These are phyloP conservation scores for Kazachstania sp. DNA, from an alignment of 1,139 yeast genomes.

Conservation along the genomic window DNA sequence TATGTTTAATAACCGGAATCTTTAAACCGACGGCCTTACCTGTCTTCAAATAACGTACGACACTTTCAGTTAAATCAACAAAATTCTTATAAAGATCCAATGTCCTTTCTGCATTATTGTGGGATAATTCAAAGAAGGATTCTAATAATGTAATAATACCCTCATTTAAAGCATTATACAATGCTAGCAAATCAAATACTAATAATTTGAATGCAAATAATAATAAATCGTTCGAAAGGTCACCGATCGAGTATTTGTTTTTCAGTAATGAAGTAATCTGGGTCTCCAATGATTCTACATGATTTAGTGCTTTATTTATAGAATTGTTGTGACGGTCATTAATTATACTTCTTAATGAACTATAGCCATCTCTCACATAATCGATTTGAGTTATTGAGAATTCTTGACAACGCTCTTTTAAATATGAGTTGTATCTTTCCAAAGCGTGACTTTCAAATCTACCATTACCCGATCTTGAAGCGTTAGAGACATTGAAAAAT, in stretches of 20 bases:
- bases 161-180: slow-evolving; percentile 87
- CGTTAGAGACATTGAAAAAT: slow-evolving; percentile 38
- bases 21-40: slow-evolving; percentile 88
- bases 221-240: slow-evolving; percentile 69
- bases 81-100: slow-evolving; percentile 75
- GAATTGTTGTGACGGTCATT: slow-evolving; percentile 33
- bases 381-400: slow-evolving; percentile 58
- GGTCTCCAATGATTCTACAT: slow-evolving; percentile 69
- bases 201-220: slow-evolving; percentile 78
- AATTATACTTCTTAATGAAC: slow-evolving; percentile 36
- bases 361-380: slow-evolving; percentile 65
- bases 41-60: slow-evolving; percentile 74
- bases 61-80: slow-evolving; percentile 80
- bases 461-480: slow-evolving; percentile 25
- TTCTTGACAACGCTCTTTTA: slow-evolving; percentile 61
- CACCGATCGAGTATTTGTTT: slow-evolving; percentile 62
- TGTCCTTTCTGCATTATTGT: slow-evolving; percentile 79
- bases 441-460: slow-evolving; percentile 47
- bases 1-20: slow-evolving; percentile 94
- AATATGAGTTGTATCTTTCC: slow-evolving; percentile 62
- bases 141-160: slow-evolving; percentile 91
- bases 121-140: slow-evolving; percentile 89
- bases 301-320: slow-evolving; percentile 73
- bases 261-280: slow-evolving; percentile 71
- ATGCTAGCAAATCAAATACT: slow-evolving; percentile 75